phyloP scores from a whole-genome alignment of 208 protist genomes.

The Tetramitus jugosus region DNA sequence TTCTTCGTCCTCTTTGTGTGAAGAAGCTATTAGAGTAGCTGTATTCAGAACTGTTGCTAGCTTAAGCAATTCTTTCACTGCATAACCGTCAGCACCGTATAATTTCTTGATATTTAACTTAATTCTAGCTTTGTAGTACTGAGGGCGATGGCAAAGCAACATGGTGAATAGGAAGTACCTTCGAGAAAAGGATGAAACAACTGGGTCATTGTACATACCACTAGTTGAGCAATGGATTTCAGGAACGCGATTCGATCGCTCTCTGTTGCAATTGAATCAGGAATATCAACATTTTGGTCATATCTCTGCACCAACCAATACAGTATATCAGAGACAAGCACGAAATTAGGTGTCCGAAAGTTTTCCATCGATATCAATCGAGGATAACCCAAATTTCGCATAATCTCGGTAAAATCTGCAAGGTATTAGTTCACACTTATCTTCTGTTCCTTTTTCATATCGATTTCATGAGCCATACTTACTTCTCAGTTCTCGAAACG shows the following conservation, averaged over 20 bases:
- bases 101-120: constrained; percentile 87
- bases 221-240: constrained; percentile 45
- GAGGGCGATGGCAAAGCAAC: too few relatives aligned
- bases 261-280: constrained; percentile 73
- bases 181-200: too few relatives aligned
- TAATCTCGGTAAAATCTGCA: constrained; percentile 75
- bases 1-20: constrained; percentile 48
- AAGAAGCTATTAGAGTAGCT: constrained; percentile 41
- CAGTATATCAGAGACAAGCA: constrained; percentile 79
- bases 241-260: constrained; percentile 78
- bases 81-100: constrained; percentile 83
- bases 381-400: constrained; percentile 84
- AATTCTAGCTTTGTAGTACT: constrained; percentile 65
- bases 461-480: not conserved
- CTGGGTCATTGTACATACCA: not conserved
- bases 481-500: constrained; percentile 12
- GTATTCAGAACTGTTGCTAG: constrained; percentile 74
- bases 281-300: constrained; percentile 75
- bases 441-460: not conserved
- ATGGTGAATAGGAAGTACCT: too few relatives aligned
- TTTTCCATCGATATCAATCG: constrained; percentile 89
- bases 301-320: constrained; percentile 77
- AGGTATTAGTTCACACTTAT: not conserved
- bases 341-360: constrained; percentile 87
- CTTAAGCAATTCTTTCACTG: constrained; percentile 89